Percentiles rank a stretch among this genome's conserved stretches.
These are phyloP conservation scores for Meira nashicola DNA, from an alignment of 1,284 basidiomycete species.

Conservation along the genomic window DNA sequence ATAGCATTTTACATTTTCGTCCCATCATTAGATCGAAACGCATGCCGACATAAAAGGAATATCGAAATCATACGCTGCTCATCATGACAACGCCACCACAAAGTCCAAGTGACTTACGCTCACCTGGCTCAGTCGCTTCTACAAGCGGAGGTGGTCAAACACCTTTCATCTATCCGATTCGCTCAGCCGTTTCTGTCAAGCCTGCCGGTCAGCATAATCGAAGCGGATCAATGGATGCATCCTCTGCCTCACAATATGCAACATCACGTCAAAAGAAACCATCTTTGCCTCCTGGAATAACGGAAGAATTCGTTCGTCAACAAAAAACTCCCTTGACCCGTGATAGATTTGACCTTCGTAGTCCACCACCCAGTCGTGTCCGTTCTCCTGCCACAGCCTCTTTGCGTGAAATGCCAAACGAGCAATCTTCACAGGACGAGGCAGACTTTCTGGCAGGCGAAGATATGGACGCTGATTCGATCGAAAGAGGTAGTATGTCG, in stretches of 20 bases:
- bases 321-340: neutral
- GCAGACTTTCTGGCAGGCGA: neutral
- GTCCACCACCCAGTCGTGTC: neutral
- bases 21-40: too few relatives aligned
- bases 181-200: constrained; percentile 41
- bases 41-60: too few relatives aligned
- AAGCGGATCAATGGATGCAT: neutral
- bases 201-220: constrained; percentile 10
- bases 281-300: neutral
- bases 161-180: constrained; percentile 43
- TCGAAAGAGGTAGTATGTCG: neutral
- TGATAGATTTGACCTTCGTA: neutral
- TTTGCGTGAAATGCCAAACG: neutral
- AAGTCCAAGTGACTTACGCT: neutral
- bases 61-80: neutral
- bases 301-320: neutral
- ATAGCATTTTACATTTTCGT: too few relatives aligned
- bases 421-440: neutral
- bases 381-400: neutral
- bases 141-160: constrained; percentile 1
- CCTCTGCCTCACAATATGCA: neutral
- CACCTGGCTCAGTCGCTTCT: neutral
- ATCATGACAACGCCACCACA: neutral
- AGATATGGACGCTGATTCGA: neutral
- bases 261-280: neutral